A percentile compares a stretch with the other conserved stretches of the same genome.
phyloP scores from a whole-genome alignment of 192 early-diverging fungal species.

The Linnemannia elongata region DNA sequence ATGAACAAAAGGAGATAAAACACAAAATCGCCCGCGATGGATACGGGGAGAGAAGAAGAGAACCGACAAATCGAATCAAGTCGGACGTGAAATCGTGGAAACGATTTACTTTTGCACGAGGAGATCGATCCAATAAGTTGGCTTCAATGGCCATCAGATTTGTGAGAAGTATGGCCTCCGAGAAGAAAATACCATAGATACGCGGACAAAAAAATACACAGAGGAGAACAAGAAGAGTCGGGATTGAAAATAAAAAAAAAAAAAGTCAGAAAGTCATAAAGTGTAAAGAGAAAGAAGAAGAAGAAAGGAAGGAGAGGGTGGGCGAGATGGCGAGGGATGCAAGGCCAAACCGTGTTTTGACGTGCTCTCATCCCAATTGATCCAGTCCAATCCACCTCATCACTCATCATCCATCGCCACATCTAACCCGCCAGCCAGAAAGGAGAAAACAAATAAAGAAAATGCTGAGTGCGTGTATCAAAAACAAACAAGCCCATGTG shows the following conservation, averaged over 20 bases:
- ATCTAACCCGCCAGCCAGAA: neutral
- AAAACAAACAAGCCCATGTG: neutral
- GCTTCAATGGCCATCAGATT: too few species aligned
- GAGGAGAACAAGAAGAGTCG: neutral
- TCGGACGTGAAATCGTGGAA: neutral
- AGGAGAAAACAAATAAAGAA: neutral
- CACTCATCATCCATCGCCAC: constrained; percentile 10
- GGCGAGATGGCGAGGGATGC: constrained; percentile 24
- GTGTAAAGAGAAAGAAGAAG: neutral
- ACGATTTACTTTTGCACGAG: neutral
- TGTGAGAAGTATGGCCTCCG: too few species aligned
- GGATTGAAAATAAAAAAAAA: neutral
- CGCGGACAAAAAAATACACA: neutral
- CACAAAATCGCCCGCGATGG: neutral
- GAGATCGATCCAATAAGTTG: neutral
- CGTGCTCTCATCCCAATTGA: constrained; percentile 17
- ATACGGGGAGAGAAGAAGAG: neutral
- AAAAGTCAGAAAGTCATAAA: neutral
- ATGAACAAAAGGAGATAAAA: neutral
- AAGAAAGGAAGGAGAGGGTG: neutral
- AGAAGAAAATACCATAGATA: neutral
- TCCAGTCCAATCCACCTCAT: neutral
- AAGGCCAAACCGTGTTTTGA: constrained; percentile 42
- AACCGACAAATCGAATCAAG: neutral
- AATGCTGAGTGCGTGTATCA: neutral